Percentiles rank a stretch among this genome's conserved stretches.
These are phyloP conservation scores for Heracleum sosnowskyi DNA, from an alignment of 129 eudicot species.

Conservation along the genomic window DNA sequence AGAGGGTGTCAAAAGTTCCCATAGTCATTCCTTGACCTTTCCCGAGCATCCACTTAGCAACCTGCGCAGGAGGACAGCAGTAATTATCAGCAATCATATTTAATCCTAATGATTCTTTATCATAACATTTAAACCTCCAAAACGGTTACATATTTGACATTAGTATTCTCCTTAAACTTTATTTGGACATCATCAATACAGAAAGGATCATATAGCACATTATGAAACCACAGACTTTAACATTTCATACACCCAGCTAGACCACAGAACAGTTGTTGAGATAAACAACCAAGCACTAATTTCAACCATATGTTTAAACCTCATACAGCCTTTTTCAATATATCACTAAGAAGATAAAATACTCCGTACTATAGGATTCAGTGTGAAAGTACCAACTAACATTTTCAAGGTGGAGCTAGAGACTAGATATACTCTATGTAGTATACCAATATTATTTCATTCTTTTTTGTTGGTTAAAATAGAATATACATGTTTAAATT, in stretches of 20 bases:
- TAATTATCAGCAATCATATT: conserved; percentile 7
- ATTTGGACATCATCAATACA: neutral
- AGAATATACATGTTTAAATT: neutral
- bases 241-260: neutral
- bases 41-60: conserved; percentile 94
- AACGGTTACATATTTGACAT: neutral
- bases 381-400: neutral
- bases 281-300: too few relatives aligned
- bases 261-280: too few relatives aligned
- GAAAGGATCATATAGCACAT: neutral
- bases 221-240: neutral
- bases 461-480: neutral
- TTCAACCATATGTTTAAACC: neutral
- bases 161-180: neutral
- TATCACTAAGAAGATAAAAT: neutral
- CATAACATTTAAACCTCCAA: neutral
- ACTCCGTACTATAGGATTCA: neutral
- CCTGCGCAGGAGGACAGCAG: conserved; percentile 29
- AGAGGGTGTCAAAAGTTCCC: conserved; percentile 80
- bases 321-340: neutral
- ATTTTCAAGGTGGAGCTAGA: neutral
- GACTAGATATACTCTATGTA: neutral
- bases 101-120: neutral
- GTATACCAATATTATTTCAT: neutral
- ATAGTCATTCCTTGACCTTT: conserved; percentile 98